phyloP scores from a whole-genome alignment of 768 basidiomycete genomes.

The Cubamyces lactineus region DNA sequence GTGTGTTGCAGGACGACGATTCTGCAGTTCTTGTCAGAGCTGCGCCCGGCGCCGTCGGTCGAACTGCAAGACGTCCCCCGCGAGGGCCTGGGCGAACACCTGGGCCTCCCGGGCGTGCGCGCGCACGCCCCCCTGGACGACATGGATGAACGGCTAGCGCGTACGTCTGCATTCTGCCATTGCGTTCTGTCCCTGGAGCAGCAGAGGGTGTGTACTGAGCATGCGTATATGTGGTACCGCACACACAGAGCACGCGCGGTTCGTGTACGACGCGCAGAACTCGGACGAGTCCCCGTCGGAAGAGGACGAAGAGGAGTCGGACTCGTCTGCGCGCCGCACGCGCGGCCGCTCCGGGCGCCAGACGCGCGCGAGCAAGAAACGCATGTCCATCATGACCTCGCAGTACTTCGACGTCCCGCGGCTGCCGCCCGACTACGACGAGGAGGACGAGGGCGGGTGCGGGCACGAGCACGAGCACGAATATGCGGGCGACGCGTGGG shows the following conservation, averaged over 20 bases:
- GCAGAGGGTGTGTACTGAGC: neutral
- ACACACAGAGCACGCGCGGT: conserved; percentile 69
- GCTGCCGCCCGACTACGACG: conserved; percentile 29
- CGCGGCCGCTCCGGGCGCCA: conserved; percentile 24
- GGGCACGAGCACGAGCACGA: conserved; percentile 35
- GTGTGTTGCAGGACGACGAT: conserved; percentile 45
- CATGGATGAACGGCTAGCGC: conserved; percentile 70
- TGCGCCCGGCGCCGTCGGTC: conserved; percentile 81
- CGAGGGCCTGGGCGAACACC: conserved; percentile 64
- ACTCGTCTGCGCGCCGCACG: conserved; percentile 39
- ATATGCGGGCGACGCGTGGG: neutral
- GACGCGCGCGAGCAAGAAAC: conserved; percentile 44
- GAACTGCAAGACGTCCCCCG: conserved; percentile 83
- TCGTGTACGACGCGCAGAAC: conserved; percentile 48
- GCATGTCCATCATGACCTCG: conserved; percentile 72
- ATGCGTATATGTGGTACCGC: neutral
- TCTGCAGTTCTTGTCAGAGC: conserved; percentile 57
- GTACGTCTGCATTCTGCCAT: conserved; percentile 45
- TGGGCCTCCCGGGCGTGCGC: conserved; percentile 57
- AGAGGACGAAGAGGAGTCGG: conserved; percentile 35
- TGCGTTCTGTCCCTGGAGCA: neutral
- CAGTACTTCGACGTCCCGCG: conserved; percentile 55
- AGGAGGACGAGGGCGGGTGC: conserved; percentile 42
- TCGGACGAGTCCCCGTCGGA: conserved; percentile 32
- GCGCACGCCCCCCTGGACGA: conserved; percentile 55